Evolutionary conservation across 306 rosid species (phyloP), one percentile per base, ranked within the genome.

Genomic region (Casuarina equisetifolia): DNA sequence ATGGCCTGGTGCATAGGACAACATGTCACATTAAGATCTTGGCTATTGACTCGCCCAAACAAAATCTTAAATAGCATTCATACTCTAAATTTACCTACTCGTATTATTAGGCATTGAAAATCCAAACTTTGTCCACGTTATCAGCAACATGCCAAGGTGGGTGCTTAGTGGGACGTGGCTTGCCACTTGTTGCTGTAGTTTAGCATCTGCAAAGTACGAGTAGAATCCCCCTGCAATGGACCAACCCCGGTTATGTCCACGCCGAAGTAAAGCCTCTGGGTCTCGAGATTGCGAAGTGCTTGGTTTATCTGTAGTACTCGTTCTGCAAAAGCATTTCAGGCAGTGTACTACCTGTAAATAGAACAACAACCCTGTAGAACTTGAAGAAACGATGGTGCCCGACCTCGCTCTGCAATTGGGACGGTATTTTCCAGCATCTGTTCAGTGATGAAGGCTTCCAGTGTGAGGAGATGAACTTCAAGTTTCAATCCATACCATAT

Each of bases 31-130:
- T 8, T 61, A 61, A 25, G 32, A 15, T 38, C 76, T 64, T 71
- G 63, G 71, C 51, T 54, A 13, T 51, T 74, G 75, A n/a, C 76
- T 74, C 19, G 48, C 77, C 58, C 70, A 53, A 78, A 57, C 79
- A 68, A 72, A 70, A 16, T 4, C 49, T 38, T 44, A 67, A 42
- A 67, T 25, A 39, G 17, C 45, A 68, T 68, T 12, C 12, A 52
- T 25, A 40, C 36, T 12, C 10, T 53, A 72, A 19, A 42, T 69
- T 51, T 70, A 0, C 44, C 58, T 58, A 50, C 78, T 13, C 42
- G 9, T 77, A 5, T 43, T 74, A 17, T 9, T 19, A 32, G n/a
- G 35, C 75, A 70, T 48, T 25, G 32, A 25, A 25, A 25, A 57
- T n/a, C n/a, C 3, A 40, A 7, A 20, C 58, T n/a, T 44, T 44